Conservation (phyloP, 2,329 filamentous ascomycete species). For the Coniochaeta pulveracea region DNA sequence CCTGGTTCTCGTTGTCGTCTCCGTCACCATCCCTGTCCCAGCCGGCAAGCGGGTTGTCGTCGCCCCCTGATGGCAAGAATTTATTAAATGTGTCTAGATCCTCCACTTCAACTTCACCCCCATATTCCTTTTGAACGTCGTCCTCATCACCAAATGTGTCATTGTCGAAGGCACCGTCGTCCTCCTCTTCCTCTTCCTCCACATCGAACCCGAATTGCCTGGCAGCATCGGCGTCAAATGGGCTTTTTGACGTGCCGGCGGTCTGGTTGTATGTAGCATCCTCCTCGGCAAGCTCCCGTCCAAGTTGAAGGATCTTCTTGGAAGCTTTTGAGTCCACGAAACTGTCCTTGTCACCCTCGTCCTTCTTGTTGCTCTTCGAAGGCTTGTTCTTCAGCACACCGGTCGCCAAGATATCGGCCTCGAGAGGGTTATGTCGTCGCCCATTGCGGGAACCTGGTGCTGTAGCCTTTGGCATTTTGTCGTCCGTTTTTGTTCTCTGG, state of each 20-base stretch:
- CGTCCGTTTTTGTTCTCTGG: not conserved
- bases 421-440: constrained; percentile 79
- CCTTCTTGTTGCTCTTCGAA: constrained; percentile 58
- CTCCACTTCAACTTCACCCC: constrained; percentile 74
- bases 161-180: constrained; percentile 35
- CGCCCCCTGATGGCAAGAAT: constrained; percentile 64
- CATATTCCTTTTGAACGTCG: constrained; percentile 53
- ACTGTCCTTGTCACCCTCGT: constrained; percentile 48
- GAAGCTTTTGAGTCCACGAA: constrained; percentile 86
- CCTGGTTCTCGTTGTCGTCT: constrained; percentile 27
- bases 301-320: constrained; percentile 78
- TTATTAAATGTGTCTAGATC: constrained; percentile 87
- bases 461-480: constrained; percentile 68
- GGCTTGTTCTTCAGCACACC: constrained; percentile 62
- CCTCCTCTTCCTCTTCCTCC: constrained; percentile 63
- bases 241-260: constrained; percentile 18
- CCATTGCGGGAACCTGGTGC: constrained; percentile 44
- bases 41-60: constrained; percentile 60
- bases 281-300: constrained; percentile 79
- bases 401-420: constrained; percentile 70
- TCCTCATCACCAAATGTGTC: constrained; percentile 37
- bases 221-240: constrained; percentile 46
- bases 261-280: constrained; percentile 26
- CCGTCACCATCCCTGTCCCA: constrained; percentile 35
- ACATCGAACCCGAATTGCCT: constrained; percentile 51